Base-by-base conservation (phyloP, 108 stramenopile genomes). In the Cyclotella cryptica region DNA sequence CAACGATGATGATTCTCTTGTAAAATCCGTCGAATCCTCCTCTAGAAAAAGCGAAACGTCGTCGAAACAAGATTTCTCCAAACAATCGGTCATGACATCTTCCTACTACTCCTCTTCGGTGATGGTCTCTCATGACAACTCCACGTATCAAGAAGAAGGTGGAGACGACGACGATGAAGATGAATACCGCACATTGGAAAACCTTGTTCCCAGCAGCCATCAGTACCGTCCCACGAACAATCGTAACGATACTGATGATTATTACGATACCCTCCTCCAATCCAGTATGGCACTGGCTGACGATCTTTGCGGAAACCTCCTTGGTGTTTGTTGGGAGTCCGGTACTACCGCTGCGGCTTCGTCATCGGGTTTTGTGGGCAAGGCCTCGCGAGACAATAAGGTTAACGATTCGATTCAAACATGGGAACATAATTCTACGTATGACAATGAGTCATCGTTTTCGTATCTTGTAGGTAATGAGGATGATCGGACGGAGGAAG, bases 221-320 rank as follows among this genome's bases (percentile, higher is more conserved):
- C 18, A 18, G n/a, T n/a, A n/a, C n/a, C 49, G 3, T 10, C 3
- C 2, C n/a, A 17, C 22, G 26, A 65, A 41, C 39, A 24, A n/a
- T n/a, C n/a, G 5, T 68, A 5, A 57, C 24, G 4, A 26, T 24
- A 22, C 8, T 41, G 30, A 3, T 2, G 61, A 41, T 10, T 40
- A 2, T 3, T 62, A 40, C 35, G 61, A 41, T 12, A 35, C 61
- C 12, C 14, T 41, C 28, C 35, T 62, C 35, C 61, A 39, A 62
- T 62, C 61, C 35, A 30, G 35, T 1, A 41, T 62, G 35, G 61
- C 28, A 21, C n/a, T 62, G 41, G 61, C 61, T 3, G 61, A 8
- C 6, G 61, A 62, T 39, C 6, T 62, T 26, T 62, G 61, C 35
- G 21, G 12, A 3, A 21, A 3, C 8, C 1, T 57, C 22, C 24